Percentiles rank a stretch among this genome's conserved stretches.
Evolutionary conservation across 2,329 filamentous ascomycete species (phyloP).

Genomic region (Paracoccidioides brasiliensis): DNA sequence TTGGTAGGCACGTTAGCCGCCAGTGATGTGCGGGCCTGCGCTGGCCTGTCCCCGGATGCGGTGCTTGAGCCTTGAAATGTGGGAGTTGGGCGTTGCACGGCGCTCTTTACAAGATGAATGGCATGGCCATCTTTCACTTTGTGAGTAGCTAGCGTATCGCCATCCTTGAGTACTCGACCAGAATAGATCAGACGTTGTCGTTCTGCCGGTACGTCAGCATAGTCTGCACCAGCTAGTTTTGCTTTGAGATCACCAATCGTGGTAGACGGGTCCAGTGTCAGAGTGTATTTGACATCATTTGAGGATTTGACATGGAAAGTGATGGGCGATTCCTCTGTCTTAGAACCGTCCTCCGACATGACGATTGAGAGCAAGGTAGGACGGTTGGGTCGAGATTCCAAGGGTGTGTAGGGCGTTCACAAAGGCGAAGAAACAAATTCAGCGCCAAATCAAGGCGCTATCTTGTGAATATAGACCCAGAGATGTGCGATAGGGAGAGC

Average conservation of each 20-base stretch:
- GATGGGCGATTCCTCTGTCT: slow-evolving; percentile 57
- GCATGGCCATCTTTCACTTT: slow-evolving; percentile 96
- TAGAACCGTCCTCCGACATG: slow-evolving; percentile 30
- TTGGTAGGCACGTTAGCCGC: slow-evolving; percentile 35
- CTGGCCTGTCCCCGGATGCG: slow-evolving; percentile 17
- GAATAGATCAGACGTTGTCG: slow-evolving; percentile 95
- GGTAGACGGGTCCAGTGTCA: slow-evolving; percentile 66
- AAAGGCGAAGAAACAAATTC: background rate
- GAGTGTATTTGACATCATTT: slow-evolving; percentile 68
- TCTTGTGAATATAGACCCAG: background rate
- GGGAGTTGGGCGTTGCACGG: slow-evolving; percentile 51
- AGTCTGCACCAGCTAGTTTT: slow-evolving; percentile 68
- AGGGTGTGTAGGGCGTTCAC: background rate
- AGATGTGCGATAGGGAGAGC: background rate
- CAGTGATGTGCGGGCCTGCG: slow-evolving; percentile 12
- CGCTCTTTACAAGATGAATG: slow-evolving; percentile 91
- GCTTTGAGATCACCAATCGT: slow-evolving; percentile 78
- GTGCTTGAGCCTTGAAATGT: slow-evolving; percentile 3
- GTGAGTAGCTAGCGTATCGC: slow-evolving; percentile 69
- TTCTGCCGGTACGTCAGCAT: slow-evolving; percentile 74
- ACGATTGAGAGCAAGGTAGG: slow-evolving; percentile 6
- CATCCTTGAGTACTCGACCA: slow-evolving; percentile 89
- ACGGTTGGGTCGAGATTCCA: background rate
- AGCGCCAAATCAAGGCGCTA: background rate
- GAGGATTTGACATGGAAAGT: slow-evolving; percentile 98